Base-by-base conservation (phyloP, 1,139 yeast genomes). In the Saccharomycopsis hybrid region DNA sequence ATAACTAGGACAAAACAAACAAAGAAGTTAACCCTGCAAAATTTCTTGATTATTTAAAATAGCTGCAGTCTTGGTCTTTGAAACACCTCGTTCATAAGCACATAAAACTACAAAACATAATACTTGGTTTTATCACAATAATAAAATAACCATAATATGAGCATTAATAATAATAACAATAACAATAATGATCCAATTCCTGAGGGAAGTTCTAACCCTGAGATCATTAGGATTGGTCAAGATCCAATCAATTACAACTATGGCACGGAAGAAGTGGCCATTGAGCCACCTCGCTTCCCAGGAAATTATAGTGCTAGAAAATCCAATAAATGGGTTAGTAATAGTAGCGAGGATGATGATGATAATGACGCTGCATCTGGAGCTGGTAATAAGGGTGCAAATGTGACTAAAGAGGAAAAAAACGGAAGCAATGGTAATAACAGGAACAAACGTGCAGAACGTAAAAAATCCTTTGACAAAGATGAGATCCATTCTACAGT, bases 221-320 rank as follows among this genome's bases (percentile, higher is more conserved):
- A 36, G 39, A 13, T 36, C 39, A 36, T n/a, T 13, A 36, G 39
- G 24, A 36, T 36, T 9, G 31, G 11, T 37, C 42, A 47, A 13
- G 50, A 47, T 43, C 50, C 46, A 5, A 47, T 47, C 13, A 47
- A 47, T 28, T 42, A 42, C 27, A 42, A 42, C 32, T 47, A 42
- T 38, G 46, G 50, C 9, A 35, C 46, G 24, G 43, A 47, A 30
- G 43, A 39, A 25, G 48, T 29, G 9, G 63, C 62, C 40, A 65
- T 72, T 4, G 70, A 68, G 46, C 65, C 67, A 36, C 73, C 74
- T 4, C 64, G 61, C 47, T 52, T 62, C 2, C 68, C 72, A 1
- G 78, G 78, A 0, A 75, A 76, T 57, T 72, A 75, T 53, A 72
- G 75, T 54, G 80, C 79, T 1, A 65, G 80, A 54, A 73, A 71